These are phyloP conservation scores for Plasmodium billcollinsi DNA, from an alignment of 169 alveolate species.

Conservation along the genomic window DNA sequence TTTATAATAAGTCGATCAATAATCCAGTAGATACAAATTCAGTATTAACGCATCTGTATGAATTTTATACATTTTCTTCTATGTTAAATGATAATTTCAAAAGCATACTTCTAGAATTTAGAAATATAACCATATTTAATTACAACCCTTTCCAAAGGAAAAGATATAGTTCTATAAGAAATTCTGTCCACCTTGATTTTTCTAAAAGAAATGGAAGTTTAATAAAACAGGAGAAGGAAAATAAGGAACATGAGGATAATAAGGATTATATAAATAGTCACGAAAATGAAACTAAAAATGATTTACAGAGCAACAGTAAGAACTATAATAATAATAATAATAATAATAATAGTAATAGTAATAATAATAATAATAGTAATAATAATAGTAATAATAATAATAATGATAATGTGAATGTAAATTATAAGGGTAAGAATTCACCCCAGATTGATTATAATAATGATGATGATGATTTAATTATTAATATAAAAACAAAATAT, in stretches of 20 bases:
- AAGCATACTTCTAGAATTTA: constrained; percentile 45
- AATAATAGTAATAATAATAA: not conserved
- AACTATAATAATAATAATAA: not conserved
- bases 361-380: not conserved
- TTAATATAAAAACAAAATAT: constrained; percentile 7
- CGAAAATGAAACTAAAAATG: not conserved
- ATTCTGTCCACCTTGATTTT: not conserved
- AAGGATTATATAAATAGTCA: not conserved
- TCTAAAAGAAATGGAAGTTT: not conserved
- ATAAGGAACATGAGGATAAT: not conserved
- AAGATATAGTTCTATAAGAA: constrained; percentile 2
- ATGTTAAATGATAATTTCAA: constrained; percentile 41
- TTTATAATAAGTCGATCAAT: constrained; percentile 42
- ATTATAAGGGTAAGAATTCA: not conserved
- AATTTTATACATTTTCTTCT: constrained; percentile 51
- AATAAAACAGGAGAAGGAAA: not conserved
- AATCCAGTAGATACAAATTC: constrained; percentile 71
- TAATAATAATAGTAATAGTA: too few species aligned
- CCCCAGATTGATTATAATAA: not conserved
- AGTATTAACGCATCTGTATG: constrained; percentile 57
- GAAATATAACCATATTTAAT: constrained; percentile 55
- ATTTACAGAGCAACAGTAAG: not conserved
- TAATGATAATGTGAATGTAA: too few species aligned
- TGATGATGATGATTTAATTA: constrained; percentile 23
- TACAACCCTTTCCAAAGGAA: constrained; percentile 16